A percentile compares a stretch with the other conserved stretches of the same genome.
Evolutionary conservation across 148 eudicot genomes (phyloP).

Genomic region (Beta vulgaris): DNA sequence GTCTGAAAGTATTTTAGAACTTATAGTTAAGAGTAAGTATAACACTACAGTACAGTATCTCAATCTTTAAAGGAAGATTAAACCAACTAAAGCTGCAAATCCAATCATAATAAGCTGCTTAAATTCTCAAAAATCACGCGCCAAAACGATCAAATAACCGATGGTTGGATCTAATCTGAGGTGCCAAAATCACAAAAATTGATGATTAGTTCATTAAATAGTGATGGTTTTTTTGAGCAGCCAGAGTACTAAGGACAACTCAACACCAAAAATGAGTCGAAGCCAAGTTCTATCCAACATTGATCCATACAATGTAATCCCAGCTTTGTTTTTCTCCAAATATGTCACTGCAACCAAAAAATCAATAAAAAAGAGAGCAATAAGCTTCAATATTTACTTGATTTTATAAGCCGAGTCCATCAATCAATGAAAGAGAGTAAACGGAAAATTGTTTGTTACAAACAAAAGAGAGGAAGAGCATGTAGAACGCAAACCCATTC

Average conservation of each 20-base stretch:
- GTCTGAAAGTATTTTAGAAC: neutral
- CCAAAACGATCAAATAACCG: too few species aligned
- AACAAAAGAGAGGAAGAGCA: too few species aligned
- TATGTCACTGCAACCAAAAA: conserved; percentile 65
- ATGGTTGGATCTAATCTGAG: neutral
- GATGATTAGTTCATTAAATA: conserved; percentile 29
- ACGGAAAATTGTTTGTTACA: too few species aligned
- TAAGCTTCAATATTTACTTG: neutral
- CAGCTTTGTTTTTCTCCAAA: conserved; percentile 80
- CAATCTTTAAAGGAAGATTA: neutral
- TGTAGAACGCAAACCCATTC: too few species aligned
- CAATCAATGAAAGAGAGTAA: too few species aligned
- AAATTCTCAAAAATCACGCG: too few species aligned
- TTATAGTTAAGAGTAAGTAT: too few species aligned
- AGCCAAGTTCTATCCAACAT: conserved; percentile 75
- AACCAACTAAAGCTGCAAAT: neutral
- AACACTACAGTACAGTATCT: neutral
- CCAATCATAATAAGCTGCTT: neutral
- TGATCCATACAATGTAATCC: conserved; percentile 73
- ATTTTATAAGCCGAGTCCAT: neutral
- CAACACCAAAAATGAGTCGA: conserved; percentile 69
- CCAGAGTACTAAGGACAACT: conserved; percentile 75
- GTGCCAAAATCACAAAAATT: neutral
- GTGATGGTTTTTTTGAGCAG: conserved; percentile 73
- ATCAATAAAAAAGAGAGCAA: neutral